Evolutionary conservation across 805 yeast species (phyloP).

Genomic region (Danielia reshetovae): DNA sequence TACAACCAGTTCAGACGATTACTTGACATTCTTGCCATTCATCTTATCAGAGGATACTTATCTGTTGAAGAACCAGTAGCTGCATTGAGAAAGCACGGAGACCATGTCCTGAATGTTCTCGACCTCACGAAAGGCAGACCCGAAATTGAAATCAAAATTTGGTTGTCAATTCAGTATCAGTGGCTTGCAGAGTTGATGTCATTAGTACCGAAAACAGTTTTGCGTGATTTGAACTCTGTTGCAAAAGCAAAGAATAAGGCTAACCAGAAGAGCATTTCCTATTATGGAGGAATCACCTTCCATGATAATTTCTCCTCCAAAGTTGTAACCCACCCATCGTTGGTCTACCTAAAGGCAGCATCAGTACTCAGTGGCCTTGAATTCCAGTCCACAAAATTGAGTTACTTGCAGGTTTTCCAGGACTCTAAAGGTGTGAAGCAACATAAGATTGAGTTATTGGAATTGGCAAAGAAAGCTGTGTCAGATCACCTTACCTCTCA

Average conservation of each 20-base stretch:
- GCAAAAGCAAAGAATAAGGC: conserved; percentile 10
- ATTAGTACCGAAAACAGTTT: conserved; percentile 42
- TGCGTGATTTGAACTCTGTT: conserved; percentile 16
- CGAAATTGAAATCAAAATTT: conserved; percentile 22
- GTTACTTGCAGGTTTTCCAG: conserved; percentile 23
- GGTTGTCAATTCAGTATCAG: conserved; percentile 63
- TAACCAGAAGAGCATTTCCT: conserved; percentile 12
- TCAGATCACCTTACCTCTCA: neutral
- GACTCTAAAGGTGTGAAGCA: neutral
- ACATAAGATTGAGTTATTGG: conserved; percentile 26
- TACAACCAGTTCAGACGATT: conserved; percentile 39
- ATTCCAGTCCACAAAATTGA: neutral
- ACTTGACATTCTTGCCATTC: conserved; percentile 59
- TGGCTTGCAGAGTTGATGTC: conserved; percentile 60
- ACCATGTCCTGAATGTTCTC: conserved; percentile 55
- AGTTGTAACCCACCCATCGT: conserved; percentile 26
- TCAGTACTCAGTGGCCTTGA: conserved; percentile 12
- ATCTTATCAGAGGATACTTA: conserved; percentile 57
- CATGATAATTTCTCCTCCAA: conserved; percentile 18
- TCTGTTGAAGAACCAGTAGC: conserved; percentile 53
- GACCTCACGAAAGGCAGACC: conserved; percentile 21
- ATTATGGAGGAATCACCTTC: conserved; percentile 34
- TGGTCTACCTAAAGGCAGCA: conserved; percentile 30
- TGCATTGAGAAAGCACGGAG: conserved; percentile 61
- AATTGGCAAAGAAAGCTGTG: conserved; percentile 21